Conservation (phyloP, 495 filamentous ascomycete species). For the Sporormia fimetaria region DNA sequence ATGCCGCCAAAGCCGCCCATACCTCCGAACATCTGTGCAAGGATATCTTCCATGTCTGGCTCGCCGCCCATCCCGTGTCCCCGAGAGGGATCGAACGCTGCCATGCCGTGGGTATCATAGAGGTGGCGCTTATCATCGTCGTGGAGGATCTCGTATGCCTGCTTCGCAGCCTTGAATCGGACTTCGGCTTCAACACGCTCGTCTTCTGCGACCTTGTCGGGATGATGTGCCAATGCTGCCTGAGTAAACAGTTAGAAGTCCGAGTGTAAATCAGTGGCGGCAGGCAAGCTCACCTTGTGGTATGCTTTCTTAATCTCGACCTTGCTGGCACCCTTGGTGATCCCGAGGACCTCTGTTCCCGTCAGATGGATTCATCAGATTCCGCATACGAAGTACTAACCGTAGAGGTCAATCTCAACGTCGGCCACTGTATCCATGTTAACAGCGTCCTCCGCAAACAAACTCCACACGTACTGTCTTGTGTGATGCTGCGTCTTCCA, state of each 20-base stretch:
- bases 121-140: constrained; percentile 86
- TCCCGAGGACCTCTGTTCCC: constrained; percentile 58
- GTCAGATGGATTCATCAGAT: constrained; percentile 10
- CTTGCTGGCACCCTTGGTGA: constrained; percentile 57
- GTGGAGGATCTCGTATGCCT: constrained; percentile 94
- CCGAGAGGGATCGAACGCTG: constrained; percentile 62
- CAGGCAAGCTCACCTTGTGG: constrained; percentile 57
- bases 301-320: constrained; percentile 95
- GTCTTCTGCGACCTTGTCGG: constrained; percentile 87
- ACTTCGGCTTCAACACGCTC: constrained; percentile 73
- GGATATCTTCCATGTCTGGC: constrained; percentile 78
- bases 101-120: constrained; percentile 92
- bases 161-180: constrained; percentile 80
- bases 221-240: constrained; percentile 81
- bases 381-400: constrained; percentile 31
- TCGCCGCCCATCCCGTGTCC: constrained; percentile 54
- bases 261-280: not conserved
- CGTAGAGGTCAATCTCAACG: constrained; percentile 54
- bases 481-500: too few species aligned
- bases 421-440: constrained; percentile 13
- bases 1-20: constrained; percentile 40
- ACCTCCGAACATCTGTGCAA: constrained; percentile 84
- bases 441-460: constrained; percentile 2
- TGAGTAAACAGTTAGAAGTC: constrained; percentile 28
- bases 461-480: too few species aligned